Evolutionary conservation across 345 rosid species (phyloP), one percentile per base, ranked within the genome.

Genomic region (Streptanthus diversifolius): DNA sequence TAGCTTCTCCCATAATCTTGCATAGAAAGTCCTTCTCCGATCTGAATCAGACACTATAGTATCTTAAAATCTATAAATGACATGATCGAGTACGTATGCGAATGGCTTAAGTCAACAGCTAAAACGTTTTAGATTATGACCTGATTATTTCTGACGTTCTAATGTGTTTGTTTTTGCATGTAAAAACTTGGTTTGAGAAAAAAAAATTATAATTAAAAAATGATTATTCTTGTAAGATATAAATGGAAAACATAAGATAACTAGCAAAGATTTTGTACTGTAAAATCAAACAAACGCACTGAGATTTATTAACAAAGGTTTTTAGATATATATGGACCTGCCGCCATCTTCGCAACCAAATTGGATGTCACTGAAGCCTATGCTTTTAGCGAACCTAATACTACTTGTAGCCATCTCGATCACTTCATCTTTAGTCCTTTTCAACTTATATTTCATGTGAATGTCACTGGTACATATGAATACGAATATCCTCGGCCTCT

Each of bases 331-430:
- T 21, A 40, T 33, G 3, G 65, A 93, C 82, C 98, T 93, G 81
- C 95, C 92, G 27, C 95, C 98, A 71, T 93, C 98, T 74, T 89
- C 96, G 1, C 95, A 88, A 75, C 97, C 90, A 71, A 93, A 83
- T 78, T 88, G 86, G 12, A 93, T 80, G 65, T 93, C 97, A 2
- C 81, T 70, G 72, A 95, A 93, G 5, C 96, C 96, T 79, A 93
- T 79, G 72, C 85, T 83, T 72, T 87, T 76, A 4, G 96, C 95
- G 13, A 73, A 83, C 12, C 60, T 71, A 41, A 93, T 86, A 90
- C 85, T 82, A 53, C 78, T 83, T 41, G 78, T 63, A 0, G 97
- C 96, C 68, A 88, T 84, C 70, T 91, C 87, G 60, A 89, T 39
- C 8, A 93, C 96, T 80, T 93, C 88, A 27, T 82, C 82, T 71